Base-by-base conservation (phyloP, 768 basidiomycete genomes). In the Auricularia heimuer region DNA sequence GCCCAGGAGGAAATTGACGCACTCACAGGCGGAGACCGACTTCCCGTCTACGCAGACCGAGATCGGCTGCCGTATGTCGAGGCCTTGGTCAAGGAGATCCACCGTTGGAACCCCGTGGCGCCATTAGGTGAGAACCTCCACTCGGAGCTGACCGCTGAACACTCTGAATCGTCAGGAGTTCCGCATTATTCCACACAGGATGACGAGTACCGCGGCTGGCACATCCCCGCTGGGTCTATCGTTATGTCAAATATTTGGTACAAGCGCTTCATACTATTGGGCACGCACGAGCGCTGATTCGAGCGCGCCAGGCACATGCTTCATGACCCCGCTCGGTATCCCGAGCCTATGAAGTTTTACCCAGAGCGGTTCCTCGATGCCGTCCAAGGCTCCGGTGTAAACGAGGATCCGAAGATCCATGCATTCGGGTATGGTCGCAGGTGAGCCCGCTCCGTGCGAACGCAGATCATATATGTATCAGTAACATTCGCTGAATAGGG, bases 141-240 rank as follows among this genome's bases (percentile, higher is more conserved):
- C 29, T 29, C 29, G 29, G 29, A 29, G 29, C 29, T 29, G 29
- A 29, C 29, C 29, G 29, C 29, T 29, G 29, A 2, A 29, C 29
- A 29, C 29, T 29, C 29, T 29, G 18, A 44, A 10, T 42, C 21
- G 21, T 69, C 82, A 65, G 82, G 82, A n/a, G 66, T 83, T 65
- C 82, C 82, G 33, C 82, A 83, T 74, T 77, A 80, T 62, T 69
- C 81, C 47, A 82, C 81, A 77, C 77, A 80, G 67, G 81, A 82
- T 66, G 81, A 82, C 71, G 70, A 76, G 21, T 84, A 83, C 70
- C 73, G 75, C 64, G 79, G 76, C 37, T 81, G 78, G 71, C 72
- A 75, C 64, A 77, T 84, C 64, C 80, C 81, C 56, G 72, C 76
- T 69, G 81, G 80, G 61, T 72, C 77, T 1, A 65, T 71, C 16